Base-by-base conservation (phyloP, 2,329 filamentous ascomycete species). In the Chaetomium sp. region DNA sequence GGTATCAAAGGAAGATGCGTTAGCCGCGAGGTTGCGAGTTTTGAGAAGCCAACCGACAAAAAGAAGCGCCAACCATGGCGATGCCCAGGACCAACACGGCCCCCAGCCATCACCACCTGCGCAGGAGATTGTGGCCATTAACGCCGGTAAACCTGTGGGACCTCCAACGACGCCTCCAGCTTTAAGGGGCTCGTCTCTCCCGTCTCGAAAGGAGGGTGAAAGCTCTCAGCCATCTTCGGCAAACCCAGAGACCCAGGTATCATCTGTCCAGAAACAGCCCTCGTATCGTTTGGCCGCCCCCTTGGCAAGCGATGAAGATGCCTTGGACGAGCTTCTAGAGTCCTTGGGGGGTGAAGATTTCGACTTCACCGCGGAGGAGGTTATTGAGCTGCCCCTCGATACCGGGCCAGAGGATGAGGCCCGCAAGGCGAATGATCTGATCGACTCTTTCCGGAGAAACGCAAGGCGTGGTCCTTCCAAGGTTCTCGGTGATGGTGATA, bases 1-100 rank as follows among this genome's bases (percentile, higher is more conserved):
- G 1, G 67, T 69, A 1, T 76, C 77, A 0, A 71, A 71, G 42
- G 78, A 81, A 59, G 79, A 82, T 64, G 71, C 73, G 7, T 71
- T 84, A 7, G 71, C 79, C 2, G 74, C 74, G 2, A 74, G 80
- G 27, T 71, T 84, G 45, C 78, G 77, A 61, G 75, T 71, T 5
- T 70, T 84, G 19, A 76, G 80, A 10, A 70, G 73, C 27, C 70
- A 69, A 67, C 70, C 12, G 68, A 69, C 35, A 53, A 60, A 33
- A 58, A 59, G 61, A 51, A 46, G 45, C 46, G 46, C 47, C 49
- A 11, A 49, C 41, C 44, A 46, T 2, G 14, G 7, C 43, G 42
- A 33, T 14, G 9, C 41, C 27, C 46, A 46, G 33, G 33, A 42
- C 49, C 45, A 33, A 37, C 61, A 42, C 49, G 36, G 7, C 58